Evolutionary conservation across 2,329 filamentous ascomycete genomes (phyloP), one percentile per base, ranked within the genome.

Genomic region (Colletotrichum tabaci): DNA sequence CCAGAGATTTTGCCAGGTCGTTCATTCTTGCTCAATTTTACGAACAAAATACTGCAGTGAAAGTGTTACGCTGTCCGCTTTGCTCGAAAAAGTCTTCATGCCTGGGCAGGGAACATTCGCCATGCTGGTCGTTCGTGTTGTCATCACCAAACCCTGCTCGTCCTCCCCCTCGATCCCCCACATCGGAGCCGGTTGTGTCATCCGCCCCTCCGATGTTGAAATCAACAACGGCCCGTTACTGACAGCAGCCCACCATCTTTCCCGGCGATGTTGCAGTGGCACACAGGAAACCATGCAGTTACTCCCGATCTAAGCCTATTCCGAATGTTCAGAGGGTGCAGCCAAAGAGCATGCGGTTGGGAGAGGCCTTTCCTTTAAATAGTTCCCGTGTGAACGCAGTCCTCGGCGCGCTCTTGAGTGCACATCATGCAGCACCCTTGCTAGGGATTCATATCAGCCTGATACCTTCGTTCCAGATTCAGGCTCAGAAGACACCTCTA

Each of bases 171-270:
- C 18, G 47, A 18, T 38, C 35, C 47, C 47, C 49, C 63, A 50
- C 47, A 40, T 56, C 42, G 18, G 46, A 16, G 16, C 16, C 23
- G 55, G 65, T 66, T 66, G 55, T 70, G 58, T 56, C 62, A 66
- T 66, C 42, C 12, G 21, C 61, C 67, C 67, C 62, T 66, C 40
- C 40, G 40, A 70, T 70, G 61, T 66, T 60, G 55, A 66, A 55
- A 70, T 66, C 67, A 23, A 4, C 35, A 61, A 42, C 56, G 61
- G 67, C 55, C 67, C 67, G 61, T 38, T 5, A 68, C 35, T 21
- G n/a, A 35, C 18, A 15, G 16, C n/a, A 30, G 42, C 38, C 44
- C 21, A 46, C 16, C 16, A 66, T 4, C 44, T 1, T 8, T 3
- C 15, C 4, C 26, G 26, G 26, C 38, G 16, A 40, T 5, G n/a